Conservation (phyloP, 345 rosid genomes). For the Theobroma cacao region DNA sequence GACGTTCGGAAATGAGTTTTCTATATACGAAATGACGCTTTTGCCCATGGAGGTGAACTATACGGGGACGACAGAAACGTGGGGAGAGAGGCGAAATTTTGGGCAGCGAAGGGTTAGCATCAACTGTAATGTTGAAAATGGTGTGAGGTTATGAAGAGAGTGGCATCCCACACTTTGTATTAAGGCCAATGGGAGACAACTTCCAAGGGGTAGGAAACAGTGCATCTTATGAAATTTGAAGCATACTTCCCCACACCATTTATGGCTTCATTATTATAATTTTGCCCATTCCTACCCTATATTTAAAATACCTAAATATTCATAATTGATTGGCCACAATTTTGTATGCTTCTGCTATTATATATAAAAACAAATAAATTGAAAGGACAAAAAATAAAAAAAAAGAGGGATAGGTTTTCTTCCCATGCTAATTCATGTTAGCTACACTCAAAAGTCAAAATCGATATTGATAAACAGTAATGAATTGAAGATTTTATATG, state of each 20-base stretch:
- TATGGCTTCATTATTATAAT: not conserved
- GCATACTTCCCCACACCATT: constrained; percentile 15
- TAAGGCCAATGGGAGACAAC: not conserved
- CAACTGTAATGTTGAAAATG: not conserved
- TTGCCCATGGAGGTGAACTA: not conserved
- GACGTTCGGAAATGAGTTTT: not conserved
- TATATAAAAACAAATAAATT: not conserved
- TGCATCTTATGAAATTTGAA: constrained; percentile 12
- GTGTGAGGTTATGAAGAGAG: constrained; percentile 8
- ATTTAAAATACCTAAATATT: not conserved
- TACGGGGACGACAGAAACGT: too few species aligned
- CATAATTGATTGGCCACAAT: not conserved
- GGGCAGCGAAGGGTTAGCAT: not conserved
- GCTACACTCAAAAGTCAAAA: not conserved
- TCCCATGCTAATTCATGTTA: not conserved
- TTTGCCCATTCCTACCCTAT: not conserved
- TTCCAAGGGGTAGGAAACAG: constrained; percentile 2
- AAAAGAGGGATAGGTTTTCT: not conserved
- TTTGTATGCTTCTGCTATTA: not conserved
- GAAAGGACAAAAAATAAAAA: not conserved
- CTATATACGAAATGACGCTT: not conserved
- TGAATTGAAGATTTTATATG: too few species aligned
- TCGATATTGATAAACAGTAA: too few species aligned
- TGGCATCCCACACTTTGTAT: constrained; percentile 26
- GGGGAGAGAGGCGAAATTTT: too few species aligned